Evolutionary conservation across 2,329 filamentous ascomycete genomes (phyloP).

Genomic region (Colletotrichum chrysophilum): DNA sequence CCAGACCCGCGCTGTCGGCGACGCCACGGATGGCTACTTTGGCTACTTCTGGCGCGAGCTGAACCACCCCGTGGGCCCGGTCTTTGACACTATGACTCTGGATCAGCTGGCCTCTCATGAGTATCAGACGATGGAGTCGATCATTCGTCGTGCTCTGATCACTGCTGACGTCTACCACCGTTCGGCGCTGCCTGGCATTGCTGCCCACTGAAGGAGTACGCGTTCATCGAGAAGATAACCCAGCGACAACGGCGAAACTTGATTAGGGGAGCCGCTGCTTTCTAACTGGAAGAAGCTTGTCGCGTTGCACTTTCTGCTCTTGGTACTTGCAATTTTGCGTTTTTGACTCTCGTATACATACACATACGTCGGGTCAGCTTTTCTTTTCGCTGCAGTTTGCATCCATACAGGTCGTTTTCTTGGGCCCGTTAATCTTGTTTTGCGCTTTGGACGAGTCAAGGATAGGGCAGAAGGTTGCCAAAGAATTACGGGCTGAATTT

Average conservation of each 20-base stretch:
- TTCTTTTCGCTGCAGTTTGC: neutral
- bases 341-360: neutral
- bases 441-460: neutral
- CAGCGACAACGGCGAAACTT: neutral
- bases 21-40: conserved; percentile 50
- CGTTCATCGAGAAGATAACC: neutral
- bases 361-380: neutral
- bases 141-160: conserved; percentile 48
- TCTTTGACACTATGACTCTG: conserved; percentile 55
- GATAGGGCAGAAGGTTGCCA: neutral
- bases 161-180: neutral
- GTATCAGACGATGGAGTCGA: conserved; percentile 52
- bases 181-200: neutral
- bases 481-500: neutral
- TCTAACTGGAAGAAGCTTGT: neutral
- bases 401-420: neutral
- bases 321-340: neutral
- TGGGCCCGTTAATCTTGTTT: neutral
- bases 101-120: conserved; percentile 50
- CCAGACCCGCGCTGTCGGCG: conserved; percentile 35
- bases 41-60: conserved; percentile 59
- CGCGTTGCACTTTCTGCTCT: neutral
- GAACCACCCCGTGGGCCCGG: conserved; percentile 41
- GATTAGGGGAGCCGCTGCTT: neutral
- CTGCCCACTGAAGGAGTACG: neutral